Base-by-base conservation (phyloP, 1,139 yeast species). In the Saccharomyces pastorianus region DNA sequence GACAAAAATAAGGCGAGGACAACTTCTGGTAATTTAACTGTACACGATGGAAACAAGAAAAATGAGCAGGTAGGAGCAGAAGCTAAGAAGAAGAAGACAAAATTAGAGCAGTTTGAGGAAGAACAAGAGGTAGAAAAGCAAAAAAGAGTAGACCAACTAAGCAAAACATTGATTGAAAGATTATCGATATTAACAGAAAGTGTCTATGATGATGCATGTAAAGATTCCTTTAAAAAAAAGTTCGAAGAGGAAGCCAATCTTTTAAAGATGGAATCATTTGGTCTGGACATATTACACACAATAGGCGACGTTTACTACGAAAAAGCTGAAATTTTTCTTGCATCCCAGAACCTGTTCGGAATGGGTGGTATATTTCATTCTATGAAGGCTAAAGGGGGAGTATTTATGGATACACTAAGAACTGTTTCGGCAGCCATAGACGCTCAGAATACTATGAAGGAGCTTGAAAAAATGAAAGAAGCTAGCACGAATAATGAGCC, bases 231-330 rank as follows among this genome's bases (percentile, higher is more conserved):
- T 70, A 76, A 77, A 58, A 80, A 78, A 54, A 89, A 90, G 69
- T 80, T 87, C 65, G 79, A 78, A 60, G 80, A 85, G 60, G 97
- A 91, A 70, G 96, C 96, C 1, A 95, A 90, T 65, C 79, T 86
- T 49, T 78, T 93, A 58, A 91, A 91, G 67, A 84, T 89, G 87
- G 98, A 91, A 71, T 88, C 96, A 52, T 93, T 91, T 73, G 98
- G 98, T 7, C 74, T 90, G 52, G 96, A 91, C 67, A 85, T 91
- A 49, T 78, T 93, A 55, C 97, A 91, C 66, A 80, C 96, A 0
- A 82, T 91, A 55, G 98, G 98, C 17, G 75, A 79, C 44, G 82
- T 88, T 7, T 91, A 91, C 70, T 76, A 78, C 60, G 78, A 85
- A 61, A 89, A 89, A 65, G 88, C 81, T 1, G 71, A 75, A 47